Percentiles rank a stretch among this genome's conserved stretches.
Evolutionary conservation across 2,329 filamentous ascomycete genomes (phyloP).

Genomic region (Akanthomyces muscarius): DNA sequence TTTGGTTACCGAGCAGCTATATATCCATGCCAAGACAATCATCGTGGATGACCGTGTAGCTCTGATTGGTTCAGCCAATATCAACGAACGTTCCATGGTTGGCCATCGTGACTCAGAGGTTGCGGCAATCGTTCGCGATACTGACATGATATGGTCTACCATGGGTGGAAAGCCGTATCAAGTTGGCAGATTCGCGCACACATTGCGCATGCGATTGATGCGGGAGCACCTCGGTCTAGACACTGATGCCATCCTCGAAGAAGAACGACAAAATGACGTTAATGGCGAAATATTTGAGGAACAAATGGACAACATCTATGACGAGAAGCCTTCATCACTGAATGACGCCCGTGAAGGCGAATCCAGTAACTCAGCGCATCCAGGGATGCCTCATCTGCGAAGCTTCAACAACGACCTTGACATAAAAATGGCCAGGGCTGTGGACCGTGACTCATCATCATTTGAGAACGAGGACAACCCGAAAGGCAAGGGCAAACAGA

Average conservation of each 20-base stretch:
- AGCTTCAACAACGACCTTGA: constrained; percentile 70
- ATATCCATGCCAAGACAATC: constrained; percentile 97
- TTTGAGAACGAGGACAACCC: constrained; percentile 17
- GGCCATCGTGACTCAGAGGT: constrained; percentile 89
- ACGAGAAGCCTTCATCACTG: constrained; percentile 38
- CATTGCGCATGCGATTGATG: constrained; percentile 89
- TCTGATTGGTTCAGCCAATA: constrained; percentile 95
- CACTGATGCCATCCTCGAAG: constrained; percentile 83
- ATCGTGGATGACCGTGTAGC: constrained; percentile 90
- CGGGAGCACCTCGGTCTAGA: constrained; percentile 94
- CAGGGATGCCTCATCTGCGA: constrained; percentile 24
- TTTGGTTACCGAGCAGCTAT: constrained; percentile 90
- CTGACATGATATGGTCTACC: constrained; percentile 83
- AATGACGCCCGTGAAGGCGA: constrained; percentile 17
- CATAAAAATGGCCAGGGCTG: constrained; percentile 45
- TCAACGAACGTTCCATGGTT: constrained; percentile 95
- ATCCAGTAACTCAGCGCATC: constrained; percentile 36
- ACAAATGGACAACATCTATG: constrained; percentile 61
- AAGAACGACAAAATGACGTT: constrained; percentile 65
- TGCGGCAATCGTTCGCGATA: constrained; percentile 85
- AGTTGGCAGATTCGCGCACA: constrained; percentile 89
- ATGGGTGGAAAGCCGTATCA: constrained; percentile 89
- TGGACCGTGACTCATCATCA: constrained; percentile 26
- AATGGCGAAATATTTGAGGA: constrained; percentile 54
- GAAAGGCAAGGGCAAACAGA: constrained; percentile 28